These are phyloP conservation scores for Fusarium heterosporum DNA, from an alignment of 2,329 filamentous ascomycete species.

Conservation along the genomic window DNA sequence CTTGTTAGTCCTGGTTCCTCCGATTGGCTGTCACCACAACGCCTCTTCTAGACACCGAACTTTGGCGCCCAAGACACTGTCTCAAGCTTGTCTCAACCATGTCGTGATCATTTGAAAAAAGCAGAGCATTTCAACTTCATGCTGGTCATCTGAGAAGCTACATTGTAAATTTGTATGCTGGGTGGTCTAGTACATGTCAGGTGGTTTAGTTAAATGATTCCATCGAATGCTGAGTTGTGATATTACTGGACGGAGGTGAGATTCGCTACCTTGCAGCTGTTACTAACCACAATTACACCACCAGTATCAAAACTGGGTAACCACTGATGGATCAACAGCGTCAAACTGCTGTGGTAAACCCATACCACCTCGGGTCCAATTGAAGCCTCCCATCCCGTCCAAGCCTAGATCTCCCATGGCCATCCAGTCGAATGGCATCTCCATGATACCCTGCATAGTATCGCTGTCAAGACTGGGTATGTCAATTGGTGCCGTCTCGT, in stretches of 20 bases:
- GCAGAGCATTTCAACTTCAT: neutral
- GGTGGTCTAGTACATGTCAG: too few relatives aligned
- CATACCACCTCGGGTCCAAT: slow-evolving; percentile 27
- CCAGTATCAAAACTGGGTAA: slow-evolving; percentile 26
- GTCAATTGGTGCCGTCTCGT: slow-evolving; percentile 7
- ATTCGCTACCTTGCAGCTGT: neutral
- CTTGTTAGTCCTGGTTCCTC: neutral
- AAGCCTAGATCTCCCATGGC: slow-evolving; percentile 37
- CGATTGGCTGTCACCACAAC: too few relatives aligned
- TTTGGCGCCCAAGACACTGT: neutral
- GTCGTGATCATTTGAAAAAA: too few relatives aligned
- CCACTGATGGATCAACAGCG: slow-evolving; percentile 32
- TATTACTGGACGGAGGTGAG: slow-evolving; percentile 1
- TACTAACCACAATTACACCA: neutral
- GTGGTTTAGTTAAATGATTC: too few relatives aligned
- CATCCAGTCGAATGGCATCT: slow-evolving; percentile 46
- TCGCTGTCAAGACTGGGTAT: slow-evolving; percentile 16
- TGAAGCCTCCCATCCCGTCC: slow-evolving; percentile 39
- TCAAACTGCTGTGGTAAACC: slow-evolving; percentile 29
- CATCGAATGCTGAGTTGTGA: neutral
- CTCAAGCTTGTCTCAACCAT: neutral
- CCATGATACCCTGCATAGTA: slow-evolving; percentile 42
- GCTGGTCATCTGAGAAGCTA: neutral
- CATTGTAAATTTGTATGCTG: too few relatives aligned
- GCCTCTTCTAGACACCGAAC: neutral